phyloP scores from a whole-genome alignment of 768 basidiomycete species.

The Lentinula aciculospora region DNA sequence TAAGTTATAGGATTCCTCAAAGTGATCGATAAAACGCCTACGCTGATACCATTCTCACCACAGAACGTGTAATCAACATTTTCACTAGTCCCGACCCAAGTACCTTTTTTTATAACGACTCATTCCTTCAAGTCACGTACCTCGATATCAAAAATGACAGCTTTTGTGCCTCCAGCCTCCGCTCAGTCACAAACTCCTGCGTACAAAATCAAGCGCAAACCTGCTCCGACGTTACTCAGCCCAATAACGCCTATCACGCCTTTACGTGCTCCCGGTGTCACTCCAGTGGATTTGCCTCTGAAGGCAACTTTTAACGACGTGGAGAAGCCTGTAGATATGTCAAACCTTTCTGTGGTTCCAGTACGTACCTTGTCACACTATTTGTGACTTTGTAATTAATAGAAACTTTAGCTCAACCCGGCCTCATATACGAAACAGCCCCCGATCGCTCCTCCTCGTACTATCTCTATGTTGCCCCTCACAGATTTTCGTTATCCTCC shows the following conservation, averaged over 20 bases:
- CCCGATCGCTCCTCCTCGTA: not conserved
- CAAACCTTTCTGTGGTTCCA: not conserved
- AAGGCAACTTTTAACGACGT: not conserved
- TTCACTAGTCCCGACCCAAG: too few relatives aligned
- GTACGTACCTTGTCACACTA: not conserved
- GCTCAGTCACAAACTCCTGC: not conserved
- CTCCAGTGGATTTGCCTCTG: not conserved
- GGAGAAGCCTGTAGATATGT: not conserved
- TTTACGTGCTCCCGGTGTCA: not conserved
- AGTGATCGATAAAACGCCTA: not conserved
- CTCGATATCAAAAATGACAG: not conserved
- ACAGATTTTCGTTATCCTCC: constrained; percentile 43
- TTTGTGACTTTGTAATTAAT: not conserved
- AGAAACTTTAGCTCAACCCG: too few relatives aligned
- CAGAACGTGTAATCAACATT: too few relatives aligned
- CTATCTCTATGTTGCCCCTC: not conserved
- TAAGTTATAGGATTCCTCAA: not conserved
- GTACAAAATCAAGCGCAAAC: constrained; percentile 44
- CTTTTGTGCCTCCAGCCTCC: not conserved
- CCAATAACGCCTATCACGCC: constrained; percentile 19
- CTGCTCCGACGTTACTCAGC: constrained; percentile 45
- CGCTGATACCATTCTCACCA: not conserved
- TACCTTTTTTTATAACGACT: too few relatives aligned
- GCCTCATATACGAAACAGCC: not conserved
- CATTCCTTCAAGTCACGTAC: too few relatives aligned